phyloP scores from a whole-genome alignment of 176 grass and related monocot genomes.

The Microstegium vimineum region DNA sequence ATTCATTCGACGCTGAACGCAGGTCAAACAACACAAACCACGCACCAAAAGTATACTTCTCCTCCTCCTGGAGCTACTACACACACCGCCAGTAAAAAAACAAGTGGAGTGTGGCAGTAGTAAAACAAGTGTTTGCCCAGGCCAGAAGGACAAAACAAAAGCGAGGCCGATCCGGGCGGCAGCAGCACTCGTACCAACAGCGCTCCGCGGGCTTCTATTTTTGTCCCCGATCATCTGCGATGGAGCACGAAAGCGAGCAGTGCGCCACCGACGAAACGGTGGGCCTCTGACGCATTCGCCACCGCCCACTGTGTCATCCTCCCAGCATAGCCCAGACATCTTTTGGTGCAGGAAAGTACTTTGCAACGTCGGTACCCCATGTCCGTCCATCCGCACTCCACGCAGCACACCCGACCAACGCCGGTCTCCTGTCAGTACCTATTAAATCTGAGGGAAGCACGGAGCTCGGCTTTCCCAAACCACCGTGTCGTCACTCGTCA shows the following conservation, averaged over 20 bases:
- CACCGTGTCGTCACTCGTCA: not conserved
- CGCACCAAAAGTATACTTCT: not conserved
- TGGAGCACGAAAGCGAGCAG: slow-evolving; percentile 5
- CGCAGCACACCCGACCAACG: not conserved
- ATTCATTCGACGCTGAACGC: not conserved
- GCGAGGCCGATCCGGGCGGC: not conserved
- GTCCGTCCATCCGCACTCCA: not conserved
- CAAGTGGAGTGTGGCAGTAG: not conserved
- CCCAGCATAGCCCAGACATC: slow-evolving; percentile 13
- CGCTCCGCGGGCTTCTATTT: not conserved
- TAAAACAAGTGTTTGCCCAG: not conserved
- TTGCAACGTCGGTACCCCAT: not conserved
- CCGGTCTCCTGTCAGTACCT: not conserved
- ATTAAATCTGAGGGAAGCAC: not conserved
- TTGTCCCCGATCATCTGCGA: not conserved
- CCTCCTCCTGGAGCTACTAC: too few relatives aligned
- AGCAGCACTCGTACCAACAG: too few relatives aligned
- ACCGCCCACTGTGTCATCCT: not conserved
- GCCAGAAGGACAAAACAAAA: not conserved
- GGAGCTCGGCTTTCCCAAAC: not conserved
- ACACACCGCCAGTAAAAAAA: too few relatives aligned
- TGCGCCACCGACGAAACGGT: not conserved
- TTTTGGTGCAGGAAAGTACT: not conserved
- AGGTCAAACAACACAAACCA: slow-evolving; percentile 27
- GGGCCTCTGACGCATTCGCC: not conserved